phyloP scores from a whole-genome alignment of 306 rosid species.

The Mimosa pudica region DNA sequence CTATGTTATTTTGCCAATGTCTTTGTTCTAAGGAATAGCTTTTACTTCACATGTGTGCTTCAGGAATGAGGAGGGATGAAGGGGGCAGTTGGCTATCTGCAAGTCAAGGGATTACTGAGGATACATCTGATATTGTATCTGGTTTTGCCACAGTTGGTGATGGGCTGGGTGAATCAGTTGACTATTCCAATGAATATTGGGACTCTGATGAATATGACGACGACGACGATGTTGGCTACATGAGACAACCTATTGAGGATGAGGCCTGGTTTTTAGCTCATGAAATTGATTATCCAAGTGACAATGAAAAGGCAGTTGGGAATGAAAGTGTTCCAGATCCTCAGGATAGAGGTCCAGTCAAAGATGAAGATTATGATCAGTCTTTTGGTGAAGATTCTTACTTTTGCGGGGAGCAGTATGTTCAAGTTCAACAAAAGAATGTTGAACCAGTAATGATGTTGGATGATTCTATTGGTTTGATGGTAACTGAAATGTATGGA shows the following conservation, averaged over 20 bases:
- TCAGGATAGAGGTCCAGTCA: slow-evolving; percentile 72
- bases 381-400: slow-evolving; percentile 95
- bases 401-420: slow-evolving; percentile 88
- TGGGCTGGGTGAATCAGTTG: slow-evolving; percentile 87
- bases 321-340: slow-evolving; percentile 86
- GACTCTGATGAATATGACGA: slow-evolving; percentile 99
- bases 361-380: slow-evolving; percentile 94
- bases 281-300: slow-evolving; percentile 98
- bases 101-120: slow-evolving; percentile 95
- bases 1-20: slow-evolving; percentile 3
- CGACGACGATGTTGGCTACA: slow-evolving; percentile 91
- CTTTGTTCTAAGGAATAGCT: slow-evolving; percentile 22
- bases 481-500: slow-evolving; percentile 73
- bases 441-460: slow-evolving; percentile 67
- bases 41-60: slow-evolving; percentile 34
- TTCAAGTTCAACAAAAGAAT: slow-evolving; percentile 68
- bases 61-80: slow-evolving; percentile 78
- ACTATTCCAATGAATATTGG: slow-evolving; percentile 95
- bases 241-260: slow-evolving; percentile 98
- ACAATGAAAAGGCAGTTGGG: slow-evolving; percentile 90
- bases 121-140: slow-evolving; percentile 92
- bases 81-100: slow-evolving; percentile 95
- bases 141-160: slow-evolving; percentile 98
- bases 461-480: slow-evolving; percentile 71
- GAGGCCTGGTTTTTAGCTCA: slow-evolving; percentile 99